These are phyloP conservation scores for Trebouxia gelatinosa DNA, from an alignment of 163 green algal genomes.

Conservation along the genomic window DNA sequence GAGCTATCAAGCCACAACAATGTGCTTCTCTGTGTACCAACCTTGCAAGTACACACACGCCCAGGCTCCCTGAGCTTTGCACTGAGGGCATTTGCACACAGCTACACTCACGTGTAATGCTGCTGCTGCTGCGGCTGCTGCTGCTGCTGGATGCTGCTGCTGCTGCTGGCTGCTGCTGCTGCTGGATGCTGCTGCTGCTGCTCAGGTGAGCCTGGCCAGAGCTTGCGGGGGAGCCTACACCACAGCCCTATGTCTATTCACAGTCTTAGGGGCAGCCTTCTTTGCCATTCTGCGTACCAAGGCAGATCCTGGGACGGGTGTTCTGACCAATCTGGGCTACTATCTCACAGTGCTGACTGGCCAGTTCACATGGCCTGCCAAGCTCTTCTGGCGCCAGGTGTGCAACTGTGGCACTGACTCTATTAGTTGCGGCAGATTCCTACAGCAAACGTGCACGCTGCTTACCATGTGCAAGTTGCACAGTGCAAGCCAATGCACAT, in stretches of 20 bases:
- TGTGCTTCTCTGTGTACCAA: background rate
- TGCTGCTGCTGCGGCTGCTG: background rate
- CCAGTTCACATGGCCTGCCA: conserved; percentile 1
- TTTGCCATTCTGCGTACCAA: conserved; percentile 24
- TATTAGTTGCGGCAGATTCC: no score
- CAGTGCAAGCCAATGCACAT: background rate
- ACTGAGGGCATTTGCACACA: no score
- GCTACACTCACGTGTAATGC: no score
- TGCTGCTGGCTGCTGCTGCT: no score
- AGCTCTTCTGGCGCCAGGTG: conserved; percentile 11
- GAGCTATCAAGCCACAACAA: background rate
- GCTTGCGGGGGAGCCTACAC: background rate
- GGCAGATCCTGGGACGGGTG: background rate
- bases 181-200: no score
- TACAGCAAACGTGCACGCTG: background rate
- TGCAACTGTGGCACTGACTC: no score
- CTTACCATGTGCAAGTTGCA: background rate
- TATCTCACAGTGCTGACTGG: background rate
- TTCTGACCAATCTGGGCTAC: background rate
- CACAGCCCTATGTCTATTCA: conserved; percentile 15
- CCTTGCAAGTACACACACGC: background rate
- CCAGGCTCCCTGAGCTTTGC: background rate
- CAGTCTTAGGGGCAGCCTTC: background rate
- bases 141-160: no score
- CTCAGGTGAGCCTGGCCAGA: conserved; percentile 12